phyloP scores from a whole-genome alignment of 2,329 filamentous ascomycete genomes.

The Cordyceps cateniannulata region DNA sequence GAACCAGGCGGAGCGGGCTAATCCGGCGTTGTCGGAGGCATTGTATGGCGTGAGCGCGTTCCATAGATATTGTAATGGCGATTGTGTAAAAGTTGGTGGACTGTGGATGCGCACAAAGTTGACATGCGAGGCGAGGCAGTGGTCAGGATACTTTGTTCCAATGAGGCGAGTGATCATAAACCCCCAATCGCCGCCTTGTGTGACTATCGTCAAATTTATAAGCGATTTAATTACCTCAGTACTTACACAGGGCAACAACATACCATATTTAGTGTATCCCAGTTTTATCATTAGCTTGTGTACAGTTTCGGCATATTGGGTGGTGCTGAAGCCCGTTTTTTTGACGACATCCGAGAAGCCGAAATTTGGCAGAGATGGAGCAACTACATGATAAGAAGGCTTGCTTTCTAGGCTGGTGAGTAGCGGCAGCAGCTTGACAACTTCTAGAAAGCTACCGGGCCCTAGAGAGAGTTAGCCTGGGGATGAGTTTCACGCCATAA shows the following conservation, averaged over 20 bases:
- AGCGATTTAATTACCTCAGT: background rate
- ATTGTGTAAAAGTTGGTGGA: conserved; percentile 40
- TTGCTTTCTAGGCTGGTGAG: conserved; percentile 27
- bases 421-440: conserved; percentile 51
- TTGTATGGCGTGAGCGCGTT: conserved; percentile 19
- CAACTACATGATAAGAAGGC: conserved; percentile 48
- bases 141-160: conserved; percentile 48
- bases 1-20: conserved; percentile 53
- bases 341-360: conserved; percentile 26
- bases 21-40: conserved; percentile 41
- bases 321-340: conserved; percentile 24
- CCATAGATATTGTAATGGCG: conserved; percentile 18
- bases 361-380: conserved; percentile 52
- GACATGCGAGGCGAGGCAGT: conserved; percentile 34
- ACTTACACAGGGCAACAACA: background rate
- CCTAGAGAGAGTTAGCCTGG: conserved; percentile 24
- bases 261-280: conserved; percentile 42
- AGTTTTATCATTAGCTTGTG: conserved; percentile 64
- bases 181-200: conserved; percentile 64
- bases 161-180: conserved; percentile 56
- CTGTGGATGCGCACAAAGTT: conserved; percentile 53
- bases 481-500: too few species aligned
- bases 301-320: conserved; percentile 44
- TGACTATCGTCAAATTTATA: conserved; percentile 25
- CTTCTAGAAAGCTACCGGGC: conserved; percentile 65